Conservation (phyloP, 176 grass and related monocot genomes). For the Avena sativa region DNA sequence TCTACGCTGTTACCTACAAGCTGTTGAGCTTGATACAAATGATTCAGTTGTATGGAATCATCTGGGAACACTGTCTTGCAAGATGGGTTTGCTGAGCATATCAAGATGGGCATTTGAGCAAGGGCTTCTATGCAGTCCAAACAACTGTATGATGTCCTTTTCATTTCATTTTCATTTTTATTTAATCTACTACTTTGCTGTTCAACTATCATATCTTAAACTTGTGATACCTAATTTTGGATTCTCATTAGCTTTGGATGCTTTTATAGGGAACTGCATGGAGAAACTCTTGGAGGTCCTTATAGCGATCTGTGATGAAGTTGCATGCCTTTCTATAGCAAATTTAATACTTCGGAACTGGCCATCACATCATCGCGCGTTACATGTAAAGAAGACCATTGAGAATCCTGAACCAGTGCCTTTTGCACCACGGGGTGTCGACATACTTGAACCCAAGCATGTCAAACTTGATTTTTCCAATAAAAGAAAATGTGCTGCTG, state of each 20-base stretch:
- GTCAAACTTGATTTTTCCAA: constrained; percentile 70
- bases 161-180: constrained; percentile 38
- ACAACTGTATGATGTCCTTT: constrained; percentile 78
- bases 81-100: constrained; percentile 82
- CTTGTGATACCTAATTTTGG: constrained; percentile 30
- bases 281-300: constrained; percentile 96
- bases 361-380: constrained; percentile 97
- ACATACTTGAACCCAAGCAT: constrained; percentile 86
- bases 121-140: constrained; percentile 91
- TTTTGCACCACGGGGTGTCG: constrained; percentile 78
- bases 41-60: constrained; percentile 99
- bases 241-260: constrained; percentile 31
- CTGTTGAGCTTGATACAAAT: constrained; percentile 88
- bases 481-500: constrained; percentile 76
- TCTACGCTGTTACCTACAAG: constrained; percentile 91
- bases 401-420: constrained; percentile 66
- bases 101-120: constrained; percentile 99
- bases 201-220: constrained; percentile 33
- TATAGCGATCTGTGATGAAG: constrained; percentile 92
- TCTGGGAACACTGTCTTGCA: constrained; percentile 91
- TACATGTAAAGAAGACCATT: constrained; percentile 85
- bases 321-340: constrained; percentile 80
- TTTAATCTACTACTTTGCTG: constrained; percentile 3
- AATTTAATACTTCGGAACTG: constrained; percentile 82
- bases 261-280: constrained; percentile 87